phyloP scores from a whole-genome alignment of 73 alveolate species.

The Paramecium sexaurelia region DNA sequence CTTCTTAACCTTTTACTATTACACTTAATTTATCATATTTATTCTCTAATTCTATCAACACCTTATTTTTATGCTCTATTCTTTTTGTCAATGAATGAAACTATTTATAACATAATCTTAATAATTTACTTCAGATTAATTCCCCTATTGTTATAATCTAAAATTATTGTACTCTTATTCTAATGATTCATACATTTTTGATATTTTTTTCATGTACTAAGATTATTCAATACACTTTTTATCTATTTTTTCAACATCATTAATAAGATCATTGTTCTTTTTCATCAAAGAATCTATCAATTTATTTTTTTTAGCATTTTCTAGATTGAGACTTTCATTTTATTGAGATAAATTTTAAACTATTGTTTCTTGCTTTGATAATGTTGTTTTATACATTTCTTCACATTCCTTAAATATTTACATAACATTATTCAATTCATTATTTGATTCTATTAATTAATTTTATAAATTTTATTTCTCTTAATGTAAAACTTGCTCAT shows the following conservation, averaged over 20 bases:
- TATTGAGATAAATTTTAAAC: neutral
- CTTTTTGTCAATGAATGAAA: conserved; percentile 3
- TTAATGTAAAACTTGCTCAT: neutral
- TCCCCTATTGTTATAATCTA: neutral
- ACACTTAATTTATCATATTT: conserved; percentile 17
- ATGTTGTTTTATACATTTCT: neutral
- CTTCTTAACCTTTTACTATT: neutral
- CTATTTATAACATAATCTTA: neutral
- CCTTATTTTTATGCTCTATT: conserved; percentile 8
- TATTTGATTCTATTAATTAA: neutral
- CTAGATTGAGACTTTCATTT: neutral
- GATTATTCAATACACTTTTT: neutral
- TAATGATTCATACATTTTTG: conserved; percentile 4
- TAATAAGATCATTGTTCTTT: neutral
- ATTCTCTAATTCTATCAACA: neutral
- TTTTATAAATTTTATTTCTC: conserved; percentile 26
- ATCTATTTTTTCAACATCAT: neutral
- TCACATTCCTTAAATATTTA: conserved; percentile 9
- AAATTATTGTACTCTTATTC: neutral
- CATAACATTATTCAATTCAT: conserved; percentile 10
- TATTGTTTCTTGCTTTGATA: neutral
- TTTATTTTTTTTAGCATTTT: neutral
- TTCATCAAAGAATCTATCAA: neutral
- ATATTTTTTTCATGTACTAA: neutral
- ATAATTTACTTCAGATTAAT: neutral